Evolutionary conservation across 1,284 basidiomycete species (phyloP), one percentile per base, ranked within the genome.

Genomic region (Apiotrichum siamense): DNA sequence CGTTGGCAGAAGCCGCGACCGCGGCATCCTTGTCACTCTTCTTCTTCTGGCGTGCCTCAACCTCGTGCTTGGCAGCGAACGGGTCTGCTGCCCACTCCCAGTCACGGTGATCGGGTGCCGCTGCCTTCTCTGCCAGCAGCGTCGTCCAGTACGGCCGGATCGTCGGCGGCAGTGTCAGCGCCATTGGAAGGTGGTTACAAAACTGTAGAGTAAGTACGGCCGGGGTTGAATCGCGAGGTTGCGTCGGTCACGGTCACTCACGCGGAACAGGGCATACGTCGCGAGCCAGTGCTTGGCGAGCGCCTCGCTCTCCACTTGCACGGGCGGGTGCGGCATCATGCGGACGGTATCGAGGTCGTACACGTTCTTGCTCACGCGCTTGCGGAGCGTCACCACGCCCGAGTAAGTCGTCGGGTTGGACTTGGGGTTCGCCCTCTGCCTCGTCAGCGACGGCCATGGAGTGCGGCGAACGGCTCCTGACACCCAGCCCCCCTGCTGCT

Each of bases 61-160:
- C 84, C 55, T 79, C 77, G 58, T 82, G 82, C 54, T 78, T 79
- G 9, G 87, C 87, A 29, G 80, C 79, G 65, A 92, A 93, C 1
- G 89, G 90, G 73, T 93, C 88, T 7, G 81, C 75, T n/a, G 81
- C 79, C 67, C 86, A 93, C 80, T 88, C 84, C 89, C 89, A 93
- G 45, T 79, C 81, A 65, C 82, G 79, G 70, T 90, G 86, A 1
- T 82, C 78, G 1, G 83, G 81, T 2, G 79, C 77, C 20, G 75
- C 75, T 57, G 84, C 84, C 59, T 88, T 86, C 63, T 87, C 86
- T 3, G 76, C 75, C 17, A 82, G 83, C 7, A 93, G 75, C 59
- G 83, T 78, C 42, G 82, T 79, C 89, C 89, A 93, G 69, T 92
- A 93, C 12, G 89, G 85, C 52, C 85, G 77, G 42, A 88, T 86